These are phyloP conservation scores for Colletotrichum sansevieriae DNA, from an alignment of 2,329 filamentous ascomycete genomes.

Conservation along the genomic window DNA sequence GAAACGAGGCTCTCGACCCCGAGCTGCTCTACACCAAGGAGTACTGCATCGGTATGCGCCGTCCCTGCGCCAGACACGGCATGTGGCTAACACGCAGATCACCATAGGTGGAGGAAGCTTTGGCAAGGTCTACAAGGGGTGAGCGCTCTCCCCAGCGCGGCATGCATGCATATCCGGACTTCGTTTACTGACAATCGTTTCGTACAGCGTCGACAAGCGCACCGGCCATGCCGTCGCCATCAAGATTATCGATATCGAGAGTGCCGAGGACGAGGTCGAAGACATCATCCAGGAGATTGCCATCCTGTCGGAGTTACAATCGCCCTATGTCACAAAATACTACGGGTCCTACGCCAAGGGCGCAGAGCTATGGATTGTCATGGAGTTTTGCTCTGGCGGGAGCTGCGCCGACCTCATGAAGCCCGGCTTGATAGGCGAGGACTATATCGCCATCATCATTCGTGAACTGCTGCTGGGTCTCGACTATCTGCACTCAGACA, in stretches of 20 bases:
- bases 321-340: slow-evolving; percentile 97
- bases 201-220: slow-evolving; percentile 85
- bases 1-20: slow-evolving; percentile 78
- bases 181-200: slow-evolving; percentile 26
- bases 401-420: slow-evolving; percentile 98
- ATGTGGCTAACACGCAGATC: slow-evolving; percentile 32
- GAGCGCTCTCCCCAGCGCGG: slow-evolving; percentile 42
- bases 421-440: slow-evolving; percentile 89
- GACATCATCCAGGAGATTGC: slow-evolving; percentile 99
- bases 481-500: slow-evolving; percentile 93
- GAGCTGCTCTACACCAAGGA: slow-evolving; percentile 94
- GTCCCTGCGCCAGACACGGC: slow-evolving; percentile 17
- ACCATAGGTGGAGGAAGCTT: slow-evolving; percentile 90
- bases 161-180: not conserved
- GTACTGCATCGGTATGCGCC: slow-evolving; percentile 80
- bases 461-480: slow-evolving; percentile 89
- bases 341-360: slow-evolving; percentile 97
- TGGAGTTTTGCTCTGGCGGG: slow-evolving; percentile 98
- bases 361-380: slow-evolving; percentile 98
- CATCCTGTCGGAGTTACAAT: slow-evolving; percentile 95
- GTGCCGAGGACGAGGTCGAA: slow-evolving; percentile 98
- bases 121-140: slow-evolving; percentile 99
- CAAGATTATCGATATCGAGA: slow-evolving; percentile 98
- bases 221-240: slow-evolving; percentile 96
- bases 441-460: slow-evolving; percentile 97